Conservation (phyloP, 768 basidiomycete species). For the Lentinula guzmanii region DNA sequence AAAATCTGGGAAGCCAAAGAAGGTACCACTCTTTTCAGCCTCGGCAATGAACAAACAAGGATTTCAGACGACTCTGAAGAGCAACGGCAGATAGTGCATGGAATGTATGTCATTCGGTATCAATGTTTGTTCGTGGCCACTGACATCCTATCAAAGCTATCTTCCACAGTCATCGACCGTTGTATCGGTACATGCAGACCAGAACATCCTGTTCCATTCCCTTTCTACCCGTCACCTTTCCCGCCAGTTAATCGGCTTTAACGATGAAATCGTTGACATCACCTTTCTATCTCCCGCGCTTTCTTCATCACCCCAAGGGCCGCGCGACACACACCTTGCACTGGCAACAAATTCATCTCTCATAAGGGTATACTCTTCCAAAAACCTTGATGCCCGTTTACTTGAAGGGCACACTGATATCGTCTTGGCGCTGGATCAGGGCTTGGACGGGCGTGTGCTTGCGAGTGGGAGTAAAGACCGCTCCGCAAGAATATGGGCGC, state of each 20-base stretch:
- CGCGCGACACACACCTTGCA: constrained; percentile 70
- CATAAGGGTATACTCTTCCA: constrained; percentile 80
- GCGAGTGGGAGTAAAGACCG: constrained; percentile 91
- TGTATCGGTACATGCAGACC: constrained; percentile 88
- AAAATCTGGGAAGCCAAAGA: constrained; percentile 79
- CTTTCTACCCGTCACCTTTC: constrained; percentile 55
- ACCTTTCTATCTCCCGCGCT: constrained; percentile 55
- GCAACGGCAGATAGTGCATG: constrained; percentile 76
- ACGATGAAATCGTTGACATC: constrained; percentile 95
- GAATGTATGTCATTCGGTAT: constrained; percentile 56
- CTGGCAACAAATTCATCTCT: constrained; percentile 97
- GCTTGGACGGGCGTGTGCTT: constrained; percentile 63
- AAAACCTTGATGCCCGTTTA: constrained; percentile 75
- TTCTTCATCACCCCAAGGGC: constrained; percentile 13
- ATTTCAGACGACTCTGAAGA: constrained; percentile 57
- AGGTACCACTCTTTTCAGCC: constrained; percentile 55
- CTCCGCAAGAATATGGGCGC: constrained; percentile 80
- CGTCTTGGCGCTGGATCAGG: constrained; percentile 78
- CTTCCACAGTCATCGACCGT: constrained; percentile 57
- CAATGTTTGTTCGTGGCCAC: constrained; percentile 5
- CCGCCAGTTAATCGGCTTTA: constrained; percentile 91
- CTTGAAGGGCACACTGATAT: constrained; percentile 89
- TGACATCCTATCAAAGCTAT: constrained; percentile 46
- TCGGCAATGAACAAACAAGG: constrained; percentile 45
- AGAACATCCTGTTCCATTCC: constrained; percentile 93